Base-by-base conservation (phyloP, 2,329 filamentous ascomycete species). In the Pestalotiopsis sp. region DNA sequence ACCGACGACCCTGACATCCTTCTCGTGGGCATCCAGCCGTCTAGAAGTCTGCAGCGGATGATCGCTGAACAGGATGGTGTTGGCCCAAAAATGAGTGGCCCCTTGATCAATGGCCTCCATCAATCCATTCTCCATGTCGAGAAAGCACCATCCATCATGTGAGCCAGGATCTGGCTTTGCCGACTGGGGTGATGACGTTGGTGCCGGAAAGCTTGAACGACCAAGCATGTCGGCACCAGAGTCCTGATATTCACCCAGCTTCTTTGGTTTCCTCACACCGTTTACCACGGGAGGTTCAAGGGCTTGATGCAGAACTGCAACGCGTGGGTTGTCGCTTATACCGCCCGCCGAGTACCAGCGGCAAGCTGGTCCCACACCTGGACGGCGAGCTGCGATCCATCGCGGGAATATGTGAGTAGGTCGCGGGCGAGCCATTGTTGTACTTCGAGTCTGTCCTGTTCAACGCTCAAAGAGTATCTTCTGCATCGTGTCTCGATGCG, bases 151-250 rank as follows among this genome's bases (percentile, higher is more conserved):
- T 0, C 58, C 58, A 14, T 60, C 58, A 39, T 60, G 58, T 39
- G 30, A 5, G 4, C 14, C 58, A 6, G 58, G 30, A 20, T 60
- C 58, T 20, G 58, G 58, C n/a, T 60, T 60, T 14, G 58, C 30
- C 58, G 58, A 26, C 26, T n/a, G 58, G 58, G 35, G 58, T 22
- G 30, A 60, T 39, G 26, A 60, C 58, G 13, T 22, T n/a, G 4
- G 30, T 60, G 2, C 58, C 58, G 3, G 58, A 35, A 13, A 40
- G 26, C n/a, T 11, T 14, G n/a, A 64, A 6, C 7, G 61, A 30
- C 61, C 61, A 64, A 14, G 44, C 61, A 64, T 64, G 22, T 48
- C 61, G n/a, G 61, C 61, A 20, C 44, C 61, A 14, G 61, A 64
- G 20, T 48, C 61, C 26, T 64, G 61, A 20, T 64, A 64, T 17